Base-by-base conservation (phyloP, 345 rosid genomes). In the Pistacia vera region DNA sequence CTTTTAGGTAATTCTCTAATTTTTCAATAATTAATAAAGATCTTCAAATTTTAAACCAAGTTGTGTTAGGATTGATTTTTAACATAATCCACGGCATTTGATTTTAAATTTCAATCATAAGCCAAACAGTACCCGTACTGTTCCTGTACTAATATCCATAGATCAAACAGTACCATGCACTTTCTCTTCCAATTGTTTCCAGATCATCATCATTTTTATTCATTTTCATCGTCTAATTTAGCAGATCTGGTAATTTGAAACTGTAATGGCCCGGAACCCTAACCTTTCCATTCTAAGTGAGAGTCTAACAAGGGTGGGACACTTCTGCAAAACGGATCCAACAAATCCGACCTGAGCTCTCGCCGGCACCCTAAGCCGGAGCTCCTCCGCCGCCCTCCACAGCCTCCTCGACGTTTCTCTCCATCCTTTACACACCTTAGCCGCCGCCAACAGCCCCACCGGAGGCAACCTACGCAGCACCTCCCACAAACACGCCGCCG, bases 351-450 rank as follows among this genome's bases (percentile, higher is more conserved):
- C 82, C 87, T 90, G 90, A 71, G 95, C 88, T 69, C 80, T 72
- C 63, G 73, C 76, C 4, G 98, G 97, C 81, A 97, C 93, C 82
- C 83, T 86, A 76, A 97, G 88, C 66, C 92, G 81, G 61, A 92
- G 89, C 88, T 91, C 97, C 81, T 90, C 95, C 44, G 97, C 93
- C 63, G 92, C 95, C 79, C 85, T 88, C 99, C 98, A 97, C 70
- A 97, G 76, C 83, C 83, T 85, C 87, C 84, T 89, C 46, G 93
- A 51, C 1, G 94, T 86, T 71, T 89, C 98, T 69, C 97, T 87
- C 99, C 99, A 97, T 17, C 93, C 91, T 76, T 81, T 90, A 65
- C 99, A 97, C 68, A 94, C 99, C 78, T 83, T 80, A 30, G 93
- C 97, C 67, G 97, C 93, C 86, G 88, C 82, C 82, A 91, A 49